Base-by-base conservation (phyloP, 2,329 filamentous ascomycete genomes). In the Cercospora berteroae region DNA sequence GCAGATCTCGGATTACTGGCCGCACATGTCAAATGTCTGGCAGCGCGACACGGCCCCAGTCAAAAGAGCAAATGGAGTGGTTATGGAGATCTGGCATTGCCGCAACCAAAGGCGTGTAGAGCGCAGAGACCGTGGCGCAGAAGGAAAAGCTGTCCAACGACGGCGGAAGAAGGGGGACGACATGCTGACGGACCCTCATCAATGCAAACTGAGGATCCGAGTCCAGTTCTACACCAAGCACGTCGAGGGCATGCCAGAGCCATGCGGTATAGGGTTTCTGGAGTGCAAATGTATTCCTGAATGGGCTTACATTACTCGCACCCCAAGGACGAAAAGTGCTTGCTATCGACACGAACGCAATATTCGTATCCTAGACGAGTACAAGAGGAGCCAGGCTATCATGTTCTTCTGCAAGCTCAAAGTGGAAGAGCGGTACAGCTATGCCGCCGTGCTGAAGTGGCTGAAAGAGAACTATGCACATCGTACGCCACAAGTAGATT, bases 1-100 rank as follows among this genome's bases (percentile, higher is more conserved):
- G 62, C 70, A 73, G 31, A 73, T 73, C 29, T 68, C 71, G 2
- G 70, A 74, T 62, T 73, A 73, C 56, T 71, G 71, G 67, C 68
- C 69, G 20, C 73, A 74, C 39, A 69, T 74, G 67, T 70, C 67
- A 48, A 73, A 74, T 57, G 42, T 74, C 12, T 74, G 65, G 65
- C 44, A 63, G 20, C 62, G 70, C 16, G 67, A 66, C 13, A 67
- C 67, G 9, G 63, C 60, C 13, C 63, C 69, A 5, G 33, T 20
- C 16, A 18, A 42, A 13, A 58, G 60, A 29, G 60, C 58, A n/a
- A 72, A 70, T 36, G 72, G 70, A 25, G 55, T 68, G 10, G 68
- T 70, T 4, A 55, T 55, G 6, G 73, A 74, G 60, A 61, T 60
- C 4, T 73, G 70, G 67, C 69, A 73, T 16, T 74, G 73, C 33